phyloP scores from a whole-genome alignment of 2,329 filamentous ascomycete genomes.

The Fusarium sp. region DNA sequence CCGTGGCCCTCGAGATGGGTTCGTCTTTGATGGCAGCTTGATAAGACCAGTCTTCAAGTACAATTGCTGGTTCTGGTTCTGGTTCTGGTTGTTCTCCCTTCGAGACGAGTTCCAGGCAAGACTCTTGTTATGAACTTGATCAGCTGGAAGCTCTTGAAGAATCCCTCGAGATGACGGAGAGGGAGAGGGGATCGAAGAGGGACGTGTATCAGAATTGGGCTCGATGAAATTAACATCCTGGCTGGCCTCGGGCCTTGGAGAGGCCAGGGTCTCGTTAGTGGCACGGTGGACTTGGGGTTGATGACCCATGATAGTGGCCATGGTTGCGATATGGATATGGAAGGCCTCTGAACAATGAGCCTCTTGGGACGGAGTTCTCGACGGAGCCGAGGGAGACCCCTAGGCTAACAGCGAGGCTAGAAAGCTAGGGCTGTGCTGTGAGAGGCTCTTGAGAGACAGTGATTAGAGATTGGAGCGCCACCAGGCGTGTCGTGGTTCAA shows the following conservation, averaged over 20 bases:
- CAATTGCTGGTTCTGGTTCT: background rate
- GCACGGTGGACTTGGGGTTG: constrained; percentile 37
- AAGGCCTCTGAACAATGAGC: background rate
- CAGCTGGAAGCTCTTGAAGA: constrained; percentile 43
- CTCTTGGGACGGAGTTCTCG: background rate
- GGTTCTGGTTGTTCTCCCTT: background rate
- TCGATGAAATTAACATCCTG: constrained; percentile 33
- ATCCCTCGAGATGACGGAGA: constrained; percentile 27
- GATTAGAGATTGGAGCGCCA: constrained; percentile 33
- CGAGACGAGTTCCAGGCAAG: constrained; percentile 20
- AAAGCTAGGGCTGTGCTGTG: constrained; percentile 11
- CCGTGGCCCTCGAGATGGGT: constrained; percentile 39
- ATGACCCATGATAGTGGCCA: constrained; percentile 23
- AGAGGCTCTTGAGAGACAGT: constrained; percentile 28
- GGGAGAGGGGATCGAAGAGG: constrained; percentile 30
- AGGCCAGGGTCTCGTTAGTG: constrained; percentile 24
- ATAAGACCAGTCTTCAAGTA: constrained; percentile 15
- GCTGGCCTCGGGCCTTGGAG: constrained; percentile 5
- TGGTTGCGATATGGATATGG: constrained; percentile 6
- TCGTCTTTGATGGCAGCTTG: constrained; percentile 19
- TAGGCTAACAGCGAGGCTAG: constrained; percentile 4
- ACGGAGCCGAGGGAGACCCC: constrained; percentile 24
- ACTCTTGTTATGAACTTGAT: constrained; percentile 40
- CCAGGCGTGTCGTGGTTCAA: constrained; percentile 22
- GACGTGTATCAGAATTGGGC: constrained; percentile 23